phyloP scores from a whole-genome alignment of 179 eudicot genomes.

The Vitellaria paradoxa region DNA sequence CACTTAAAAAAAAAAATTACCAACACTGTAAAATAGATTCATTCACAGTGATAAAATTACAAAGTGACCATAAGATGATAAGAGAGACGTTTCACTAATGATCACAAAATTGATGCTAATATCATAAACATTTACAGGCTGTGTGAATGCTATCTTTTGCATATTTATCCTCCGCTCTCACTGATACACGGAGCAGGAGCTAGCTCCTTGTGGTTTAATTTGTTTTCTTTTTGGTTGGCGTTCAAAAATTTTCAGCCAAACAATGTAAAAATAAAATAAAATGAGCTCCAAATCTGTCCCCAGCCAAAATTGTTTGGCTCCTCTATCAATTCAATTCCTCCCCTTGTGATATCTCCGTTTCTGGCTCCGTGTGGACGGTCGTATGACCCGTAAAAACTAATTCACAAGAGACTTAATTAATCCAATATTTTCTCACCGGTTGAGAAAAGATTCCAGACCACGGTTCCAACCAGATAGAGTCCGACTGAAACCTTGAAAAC shows the following conservation, averaged over 20 bases:
- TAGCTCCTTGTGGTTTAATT: neutral
- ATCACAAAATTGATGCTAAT: neutral
- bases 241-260: neutral
- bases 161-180: neutral
- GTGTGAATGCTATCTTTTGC: neutral
- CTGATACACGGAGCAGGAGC: neutral
- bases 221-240: neutral
- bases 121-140: neutral
- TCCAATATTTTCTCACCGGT: conserved; percentile 88
- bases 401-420: conserved; percentile 1
- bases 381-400: neutral
- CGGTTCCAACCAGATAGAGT: conserved; percentile 79
- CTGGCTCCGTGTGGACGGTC: neutral
- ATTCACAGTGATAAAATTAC: neutral
- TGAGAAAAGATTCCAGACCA: conserved; percentile 83
- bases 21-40: too few relatives aligned
- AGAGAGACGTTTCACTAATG: neutral
- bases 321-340: neutral
- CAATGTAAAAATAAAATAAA: neutral
- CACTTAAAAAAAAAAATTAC: too few relatives aligned
- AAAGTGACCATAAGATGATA: neutral
- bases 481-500: conserved; percentile 88
- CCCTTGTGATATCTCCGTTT: neutral
- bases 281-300: neutral
- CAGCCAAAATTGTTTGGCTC: neutral